phyloP scores from a whole-genome alignment of 768 basidiomycete genomes.

The Jaapia argillacea region DNA sequence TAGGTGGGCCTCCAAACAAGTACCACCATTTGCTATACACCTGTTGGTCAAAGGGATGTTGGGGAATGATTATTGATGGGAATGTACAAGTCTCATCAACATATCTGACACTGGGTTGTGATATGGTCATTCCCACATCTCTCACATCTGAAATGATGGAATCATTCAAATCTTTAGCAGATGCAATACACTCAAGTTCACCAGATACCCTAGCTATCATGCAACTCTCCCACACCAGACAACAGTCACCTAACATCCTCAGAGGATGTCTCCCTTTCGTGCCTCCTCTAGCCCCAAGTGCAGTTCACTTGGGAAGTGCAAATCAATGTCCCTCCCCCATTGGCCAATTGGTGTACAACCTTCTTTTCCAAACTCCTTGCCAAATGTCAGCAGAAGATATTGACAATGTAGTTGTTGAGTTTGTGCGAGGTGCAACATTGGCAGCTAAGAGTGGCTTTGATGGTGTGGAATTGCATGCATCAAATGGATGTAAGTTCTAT shows the following conservation, averaged over 20 bases:
- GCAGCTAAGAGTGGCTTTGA: constrained; percentile 71
- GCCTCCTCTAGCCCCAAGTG: constrained; percentile 63
- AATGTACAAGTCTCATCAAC: constrained; percentile 60
- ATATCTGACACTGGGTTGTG: constrained; percentile 66
- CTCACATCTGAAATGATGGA: constrained; percentile 31
- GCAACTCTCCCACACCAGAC: constrained; percentile 77
- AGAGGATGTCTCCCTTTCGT: constrained; percentile 55
- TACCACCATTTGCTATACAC: constrained; percentile 58
- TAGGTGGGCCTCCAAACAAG: constrained; percentile 64
- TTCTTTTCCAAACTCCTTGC: constrained; percentile 54
- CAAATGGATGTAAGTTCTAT: constrained; percentile 83
- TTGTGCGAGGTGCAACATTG: constrained; percentile 56
- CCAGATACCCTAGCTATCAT: constrained; percentile 49
- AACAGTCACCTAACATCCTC: constrained; percentile 70
- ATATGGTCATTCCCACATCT: constrained; percentile 46
- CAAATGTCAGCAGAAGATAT: constrained; percentile 55
- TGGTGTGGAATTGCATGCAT: constrained; percentile 77
- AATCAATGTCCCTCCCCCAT: no score
- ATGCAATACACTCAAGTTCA: constrained; percentile 33
- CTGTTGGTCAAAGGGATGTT: constrained; percentile 63
- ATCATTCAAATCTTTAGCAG: constrained; percentile 42
- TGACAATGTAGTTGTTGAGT: constrained; percentile 44
- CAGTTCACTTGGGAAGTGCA: constrained; percentile 39
- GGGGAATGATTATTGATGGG: constrained; percentile 87
- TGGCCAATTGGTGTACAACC: constrained; percentile 24